These are phyloP conservation scores for Coemansia sp. DNA, from an alignment of 192 early-diverging fungal genomes.

Conservation along the genomic window DNA sequence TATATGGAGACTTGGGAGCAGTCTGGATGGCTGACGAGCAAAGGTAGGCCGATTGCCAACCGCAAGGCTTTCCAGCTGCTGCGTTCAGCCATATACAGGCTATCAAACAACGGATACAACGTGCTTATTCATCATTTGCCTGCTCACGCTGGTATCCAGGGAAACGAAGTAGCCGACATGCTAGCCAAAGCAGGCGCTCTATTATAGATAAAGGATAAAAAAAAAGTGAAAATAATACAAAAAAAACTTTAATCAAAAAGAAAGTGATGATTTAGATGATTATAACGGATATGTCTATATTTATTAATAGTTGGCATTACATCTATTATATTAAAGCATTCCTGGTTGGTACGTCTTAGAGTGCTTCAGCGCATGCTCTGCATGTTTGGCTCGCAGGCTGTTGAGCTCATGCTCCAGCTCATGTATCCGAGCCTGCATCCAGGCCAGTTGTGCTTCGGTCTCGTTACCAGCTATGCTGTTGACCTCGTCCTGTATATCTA, in stretches of 20 bases:
- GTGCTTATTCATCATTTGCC: slow-evolving; percentile 51
- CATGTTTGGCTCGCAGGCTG: slow-evolving; percentile 7
- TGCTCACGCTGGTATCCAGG: slow-evolving; percentile 34
- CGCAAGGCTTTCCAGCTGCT: slow-evolving; percentile 32
- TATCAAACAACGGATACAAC: slow-evolving; percentile 19
- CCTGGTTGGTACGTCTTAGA: background rate
- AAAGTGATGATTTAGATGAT: too few relatives aligned
- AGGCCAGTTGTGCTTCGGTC: slow-evolving; percentile 20
- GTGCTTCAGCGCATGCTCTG: background rate
- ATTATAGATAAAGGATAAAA: background rate
- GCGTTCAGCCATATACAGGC: slow-evolving; percentile 9
- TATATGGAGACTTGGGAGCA: slow-evolving; percentile 38
- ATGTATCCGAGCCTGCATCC: slow-evolving; percentile 32
- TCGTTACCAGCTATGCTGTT: slow-evolving; percentile 28
- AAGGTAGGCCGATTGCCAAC: slow-evolving; percentile 45
- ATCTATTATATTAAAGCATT: background rate
- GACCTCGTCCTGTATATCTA: slow-evolving; percentile 16
- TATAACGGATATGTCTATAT: too few relatives aligned
- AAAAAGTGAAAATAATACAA: too few relatives aligned
- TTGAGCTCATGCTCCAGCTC: slow-evolving; percentile 33
- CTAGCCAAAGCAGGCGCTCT: slow-evolving; percentile 51
- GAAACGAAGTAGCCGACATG: slow-evolving; percentile 48
- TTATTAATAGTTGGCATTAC: too few relatives aligned
- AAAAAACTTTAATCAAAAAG: too few relatives aligned
- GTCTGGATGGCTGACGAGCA: slow-evolving; percentile 34